Base-by-base conservation (phyloP, 495 filamentous ascomycete genomes). In the Hyaloscypha finlandica region DNA sequence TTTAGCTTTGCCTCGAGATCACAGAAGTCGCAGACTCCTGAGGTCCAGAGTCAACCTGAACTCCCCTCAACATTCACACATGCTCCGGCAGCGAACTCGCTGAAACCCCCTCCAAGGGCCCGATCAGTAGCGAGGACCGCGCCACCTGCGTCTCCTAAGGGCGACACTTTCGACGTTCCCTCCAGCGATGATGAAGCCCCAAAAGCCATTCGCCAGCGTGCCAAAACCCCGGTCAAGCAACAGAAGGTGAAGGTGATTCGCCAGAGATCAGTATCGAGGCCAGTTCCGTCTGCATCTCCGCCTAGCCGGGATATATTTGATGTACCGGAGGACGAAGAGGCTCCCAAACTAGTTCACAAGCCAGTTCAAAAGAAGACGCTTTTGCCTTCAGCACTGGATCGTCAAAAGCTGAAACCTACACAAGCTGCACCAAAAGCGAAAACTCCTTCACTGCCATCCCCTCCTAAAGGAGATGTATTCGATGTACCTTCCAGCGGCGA, bases 401-500 rank as follows among this genome's bases (percentile, higher is more conserved):
- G 52, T 29, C 48, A 63, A 48, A 71, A 71, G 20, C 14, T 57
- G 57, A 65, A 66, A 16, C 20, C 20, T n/a, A 8, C 30, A 8
- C 33, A 25, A 53, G 22, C 22, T n/a, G 37, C 30, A 58, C 22
- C 58, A 53, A 33, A 22, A 33, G 53, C 63, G 19, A 66, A 33
- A 37, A 48, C 42, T 61, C 57, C 56, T 45, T 61, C 61, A 9
- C 33, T 20, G 12, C 53, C 31, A 37, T 48, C 37, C 51, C 35
- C 61, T 35, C 37, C 54, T 11, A 64, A 53, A 37, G 5, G n/a
- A 16, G 62, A 72, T 64, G 39, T 69, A 8, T 72, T 66, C 54
- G 71, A 73, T 57, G 61, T 71, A 0, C 67, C 71, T 55, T 60
- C 64, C 20, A 68, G 64, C 32, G 66, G 70, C 31, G 67, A 71